phyloP scores from a whole-genome alignment of 1,139 yeast species.

The Nakaseomyces sp. region DNA sequence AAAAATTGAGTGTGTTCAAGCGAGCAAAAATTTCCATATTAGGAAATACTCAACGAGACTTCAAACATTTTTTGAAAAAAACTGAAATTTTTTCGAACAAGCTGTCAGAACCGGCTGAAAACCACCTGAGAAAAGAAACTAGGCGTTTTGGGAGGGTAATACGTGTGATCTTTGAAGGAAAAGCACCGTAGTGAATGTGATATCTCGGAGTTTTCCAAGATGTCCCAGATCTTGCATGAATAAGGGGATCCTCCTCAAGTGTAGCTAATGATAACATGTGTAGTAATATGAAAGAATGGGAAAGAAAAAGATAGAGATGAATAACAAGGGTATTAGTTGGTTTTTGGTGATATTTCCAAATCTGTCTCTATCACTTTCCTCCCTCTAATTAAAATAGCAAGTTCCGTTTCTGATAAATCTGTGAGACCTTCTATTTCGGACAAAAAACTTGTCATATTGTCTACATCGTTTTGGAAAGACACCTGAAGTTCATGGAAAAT shows the following conservation, averaged over 20 bases:
- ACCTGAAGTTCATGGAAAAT: constrained; percentile 29
- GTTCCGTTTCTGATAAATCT: constrained; percentile 31
- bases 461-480: constrained; percentile 32
- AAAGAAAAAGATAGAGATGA: not conserved
- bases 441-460: constrained; percentile 30
- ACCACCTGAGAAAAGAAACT: no score
- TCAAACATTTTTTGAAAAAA: constrained; percentile 1
- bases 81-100: no score
- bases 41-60: not conserved
- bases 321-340: not conserved
- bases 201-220: not conserved
- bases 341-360: not conserved
- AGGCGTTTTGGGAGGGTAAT: no score
- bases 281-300: no score
- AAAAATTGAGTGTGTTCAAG: not conserved
- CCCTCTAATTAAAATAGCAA: constrained; percentile 25
- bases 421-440: constrained; percentile 31
- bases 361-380: constrained; percentile 9
- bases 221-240: no score
- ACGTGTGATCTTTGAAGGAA: no score
- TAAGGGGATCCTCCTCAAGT: not conserved
- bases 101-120: no score
- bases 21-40: not conserved
- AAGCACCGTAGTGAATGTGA: not conserved
- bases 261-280: no score